Evolutionary conservation across 148 eudicot species (phyloP), one percentile per base, ranked within the genome.

Genomic region (Arbutus unedo): DNA sequence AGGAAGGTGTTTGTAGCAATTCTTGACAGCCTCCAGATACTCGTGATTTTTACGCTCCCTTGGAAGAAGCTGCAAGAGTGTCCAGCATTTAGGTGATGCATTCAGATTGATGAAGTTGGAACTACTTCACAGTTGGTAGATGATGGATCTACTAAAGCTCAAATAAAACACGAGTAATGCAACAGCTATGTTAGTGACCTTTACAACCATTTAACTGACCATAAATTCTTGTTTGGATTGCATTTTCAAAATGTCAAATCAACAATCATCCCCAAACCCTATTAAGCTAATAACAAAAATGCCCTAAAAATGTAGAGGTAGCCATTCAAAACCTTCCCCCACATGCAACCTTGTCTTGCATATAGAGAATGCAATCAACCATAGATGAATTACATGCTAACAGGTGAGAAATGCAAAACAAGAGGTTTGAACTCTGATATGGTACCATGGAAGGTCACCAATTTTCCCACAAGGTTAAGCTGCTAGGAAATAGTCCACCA

Each of bases 41-140:
- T 93, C 94, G 31, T 96, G 99, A 81, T 88, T 94, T 86, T 89
- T 96, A 55, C 89, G 91, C 77, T 96, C 99, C 82, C 99, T 91
- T 9, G 99, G 99, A 41, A 91, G 92, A 89, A 96, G 83, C 99
- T 96, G 98, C 82, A 85, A 80, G 10, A 80, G 54, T 38, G 49
- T 64, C 78, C 71, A 76, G 78, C 55, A 88, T 70, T 54, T 21
- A 6, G 23, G 16, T 75, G 23, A 21, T 74, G 55, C 47, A 55
- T 44, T 47, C 13, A 70, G 4, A 78, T 45, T 23, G 48, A 25
- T 25, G 3, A 8, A 67, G 48, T 5, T 48, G 43, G 5, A 64
- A 23, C 41, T 64, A 64, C 41, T 64, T 4, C 21, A 14, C 70
- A 66, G 71, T 66, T 62, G 3, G n/a, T n/a, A n/a, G n/a, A n/a